phyloP scores from a whole-genome alignment of 2,329 filamentous ascomycete genomes.

The Ophiostoma sp. region DNA sequence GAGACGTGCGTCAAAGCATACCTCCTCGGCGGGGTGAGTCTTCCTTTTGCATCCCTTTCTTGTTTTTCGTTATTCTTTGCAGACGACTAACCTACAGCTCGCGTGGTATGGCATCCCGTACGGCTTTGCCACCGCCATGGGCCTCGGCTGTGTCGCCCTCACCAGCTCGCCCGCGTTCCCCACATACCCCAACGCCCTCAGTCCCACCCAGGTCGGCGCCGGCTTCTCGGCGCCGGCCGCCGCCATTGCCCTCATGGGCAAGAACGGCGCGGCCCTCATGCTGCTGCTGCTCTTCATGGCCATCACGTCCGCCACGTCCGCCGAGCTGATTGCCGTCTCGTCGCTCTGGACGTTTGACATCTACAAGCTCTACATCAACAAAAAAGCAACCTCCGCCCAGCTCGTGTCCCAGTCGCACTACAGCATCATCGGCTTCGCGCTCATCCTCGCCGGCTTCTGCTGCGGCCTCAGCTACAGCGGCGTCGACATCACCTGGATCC shows the following conservation, averaged over 20 bases:
- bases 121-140: slow-evolving; percentile 36
- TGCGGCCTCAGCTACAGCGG: slow-evolving; percentile 37
- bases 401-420: slow-evolving; percentile 35
- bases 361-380: slow-evolving; percentile 38
- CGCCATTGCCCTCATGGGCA: slow-evolving; percentile 36
- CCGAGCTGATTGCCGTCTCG: slow-evolving; percentile 41
- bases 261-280: slow-evolving; percentile 35
- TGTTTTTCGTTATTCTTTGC: neutral
- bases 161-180: slow-evolving; percentile 30
- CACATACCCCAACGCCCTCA: slow-evolving; percentile 34
- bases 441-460: slow-evolving; percentile 35
- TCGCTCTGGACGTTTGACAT: slow-evolving; percentile 39
- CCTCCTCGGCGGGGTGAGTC: slow-evolving; percentile 26
- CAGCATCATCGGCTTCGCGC: slow-evolving; percentile 34
- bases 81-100: slow-evolving; percentile 24
- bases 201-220: slow-evolving; percentile 32
- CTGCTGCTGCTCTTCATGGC: slow-evolving; percentile 45
- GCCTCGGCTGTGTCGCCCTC: slow-evolving; percentile 35
- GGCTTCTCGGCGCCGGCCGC: slow-evolving; percentile 34
- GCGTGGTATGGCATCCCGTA: slow-evolving; percentile 39
- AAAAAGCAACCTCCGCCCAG: slow-evolving; percentile 25
- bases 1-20: slow-evolving; percentile 41
- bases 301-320: slow-evolving; percentile 40
- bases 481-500: slow-evolving; percentile 38
- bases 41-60: neutral